Conservation (phyloP, 768 basidiomycete genomes). For the Crepidotus variabilis region DNA sequence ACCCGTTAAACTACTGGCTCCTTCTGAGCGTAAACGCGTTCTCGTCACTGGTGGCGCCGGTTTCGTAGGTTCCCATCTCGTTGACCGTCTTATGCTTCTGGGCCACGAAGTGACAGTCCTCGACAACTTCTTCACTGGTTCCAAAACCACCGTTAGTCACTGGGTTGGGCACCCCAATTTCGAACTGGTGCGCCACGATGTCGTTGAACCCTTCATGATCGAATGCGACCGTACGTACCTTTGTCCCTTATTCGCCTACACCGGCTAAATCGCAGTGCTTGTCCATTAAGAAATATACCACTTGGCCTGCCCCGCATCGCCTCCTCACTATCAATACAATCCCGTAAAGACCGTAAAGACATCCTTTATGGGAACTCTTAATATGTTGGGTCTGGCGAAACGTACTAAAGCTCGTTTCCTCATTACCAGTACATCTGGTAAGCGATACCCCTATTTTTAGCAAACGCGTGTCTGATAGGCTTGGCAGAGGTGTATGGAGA, state of each 20-base stretch:
- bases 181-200: conserved; percentile 95
- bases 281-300: conserved; percentile 86
- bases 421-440: conserved; percentile 92
- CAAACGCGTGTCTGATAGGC: conserved; percentile 7
- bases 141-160: conserved; percentile 92
- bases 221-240: conserved; percentile 87
- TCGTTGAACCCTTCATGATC: conserved; percentile 97
- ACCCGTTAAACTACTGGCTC: conserved; percentile 83
- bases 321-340: conserved; percentile 97
- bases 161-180: conserved; percentile 99
- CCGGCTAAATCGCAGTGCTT: conserved; percentile 1
- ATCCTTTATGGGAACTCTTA: conserved; percentile 95
- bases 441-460: conserved; percentile 16
- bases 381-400: conserved; percentile 98
- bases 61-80: conserved; percentile 98
- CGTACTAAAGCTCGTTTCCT: conserved; percentile 97
- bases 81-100: conserved; percentile 95
- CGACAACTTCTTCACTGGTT: conserved; percentile 99
- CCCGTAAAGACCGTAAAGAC: conserved; percentile 98
- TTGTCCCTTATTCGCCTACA: not conserved
- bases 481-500: conserved; percentile 92
- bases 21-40: conserved; percentile 78
- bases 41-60: conserved; percentile 97
- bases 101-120: conserved; percentile 97
- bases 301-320: conserved; percentile 95